Conservation (phyloP, 768 basidiomycete genomes). For the Suillus clintonianus region DNA sequence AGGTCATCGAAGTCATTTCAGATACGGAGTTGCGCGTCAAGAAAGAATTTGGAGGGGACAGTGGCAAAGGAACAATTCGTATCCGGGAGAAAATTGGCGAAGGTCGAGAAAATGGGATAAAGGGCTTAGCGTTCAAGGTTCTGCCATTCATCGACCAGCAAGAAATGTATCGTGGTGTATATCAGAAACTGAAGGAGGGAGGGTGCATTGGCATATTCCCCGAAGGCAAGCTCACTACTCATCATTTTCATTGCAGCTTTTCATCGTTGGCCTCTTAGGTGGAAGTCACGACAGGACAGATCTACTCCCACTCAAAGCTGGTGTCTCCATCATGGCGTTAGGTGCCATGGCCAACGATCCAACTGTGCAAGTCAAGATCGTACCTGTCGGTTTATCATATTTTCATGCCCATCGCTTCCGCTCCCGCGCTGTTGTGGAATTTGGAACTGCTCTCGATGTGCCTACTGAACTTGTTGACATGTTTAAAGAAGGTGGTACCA, state of each 20-base stretch:
- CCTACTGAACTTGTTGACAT: conserved; percentile 84
- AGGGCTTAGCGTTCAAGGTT: conserved; percentile 77
- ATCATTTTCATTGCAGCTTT: neutral
- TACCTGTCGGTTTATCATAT: conserved; percentile 78
- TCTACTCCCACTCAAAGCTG: conserved; percentile 94
- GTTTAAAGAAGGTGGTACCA: conserved; percentile 86
- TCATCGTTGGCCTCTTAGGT: conserved; percentile 46
- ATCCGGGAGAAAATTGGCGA: conserved; percentile 71
- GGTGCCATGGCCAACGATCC: conserved; percentile 96
- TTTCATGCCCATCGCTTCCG: conserved; percentile 87
- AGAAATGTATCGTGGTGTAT: conserved; percentile 93
- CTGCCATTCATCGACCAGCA: conserved; percentile 92
- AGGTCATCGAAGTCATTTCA: conserved; percentile 86
- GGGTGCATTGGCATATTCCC: conserved; percentile 97
- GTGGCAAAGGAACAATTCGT: conserved; percentile 67
- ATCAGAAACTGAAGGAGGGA: conserved; percentile 79
- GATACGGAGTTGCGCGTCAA: conserved; percentile 85
- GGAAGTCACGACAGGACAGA: conserved; percentile 98
- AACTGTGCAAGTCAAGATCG: conserved; percentile 84
- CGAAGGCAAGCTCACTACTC: conserved; percentile 64
- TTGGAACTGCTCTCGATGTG: conserved; percentile 90
- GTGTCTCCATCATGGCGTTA: conserved; percentile 96
- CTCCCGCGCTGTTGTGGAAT: conserved; percentile 96
- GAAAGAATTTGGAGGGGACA: conserved; percentile 84
- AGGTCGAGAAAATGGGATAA: conserved; percentile 50